These are phyloP conservation scores for Pholiota adiposa DNA, from an alignment of 1,284 basidiomycete genomes.

Conservation along the genomic window DNA sequence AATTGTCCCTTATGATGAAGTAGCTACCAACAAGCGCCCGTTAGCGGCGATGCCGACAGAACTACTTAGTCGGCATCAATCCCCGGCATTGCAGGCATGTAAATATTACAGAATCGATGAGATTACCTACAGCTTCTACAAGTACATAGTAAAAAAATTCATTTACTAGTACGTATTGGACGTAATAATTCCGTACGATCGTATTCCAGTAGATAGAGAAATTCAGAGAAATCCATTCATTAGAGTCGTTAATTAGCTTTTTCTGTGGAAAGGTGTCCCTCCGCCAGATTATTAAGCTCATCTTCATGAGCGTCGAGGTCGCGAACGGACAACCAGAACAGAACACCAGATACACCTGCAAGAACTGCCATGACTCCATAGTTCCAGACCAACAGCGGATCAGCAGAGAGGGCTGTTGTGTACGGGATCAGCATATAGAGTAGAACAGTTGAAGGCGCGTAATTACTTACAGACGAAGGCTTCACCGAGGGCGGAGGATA, in stretches of 20 bases:
- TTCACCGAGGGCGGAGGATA: slow-evolving; percentile 69
- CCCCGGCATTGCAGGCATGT: too few relatives aligned
- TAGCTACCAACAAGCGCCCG: too few relatives aligned
- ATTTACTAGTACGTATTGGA: too few relatives aligned
- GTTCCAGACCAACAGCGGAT: slow-evolving; percentile 61
- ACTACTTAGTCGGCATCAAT: too few relatives aligned
- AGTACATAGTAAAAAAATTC: neutral
- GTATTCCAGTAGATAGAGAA: too few relatives aligned
- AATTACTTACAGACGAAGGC: slow-evolving; percentile 66
- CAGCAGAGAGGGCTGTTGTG: slow-evolving; percentile 46
- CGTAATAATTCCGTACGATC: too few relatives aligned
- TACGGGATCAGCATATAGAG: neutral
- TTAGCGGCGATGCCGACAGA: too few relatives aligned
- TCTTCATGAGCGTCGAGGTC: slow-evolving; percentile 69
- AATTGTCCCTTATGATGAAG: too few relatives aligned
- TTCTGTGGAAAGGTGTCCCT: slow-evolving; percentile 14
- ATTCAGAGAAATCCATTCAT: neutral
- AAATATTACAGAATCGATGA: too few relatives aligned
- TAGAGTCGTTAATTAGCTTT: neutral
- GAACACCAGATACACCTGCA: slow-evolving; percentile 39
- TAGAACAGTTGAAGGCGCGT: neutral
- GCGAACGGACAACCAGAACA: slow-evolving; percentile 69
- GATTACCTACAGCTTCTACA: neutral
- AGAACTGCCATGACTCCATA: slow-evolving; percentile 51
- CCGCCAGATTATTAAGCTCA: slow-evolving; percentile 48